Base-by-base conservation (phyloP, 257 asterid species). In the Fraxinus excelsior region DNA sequence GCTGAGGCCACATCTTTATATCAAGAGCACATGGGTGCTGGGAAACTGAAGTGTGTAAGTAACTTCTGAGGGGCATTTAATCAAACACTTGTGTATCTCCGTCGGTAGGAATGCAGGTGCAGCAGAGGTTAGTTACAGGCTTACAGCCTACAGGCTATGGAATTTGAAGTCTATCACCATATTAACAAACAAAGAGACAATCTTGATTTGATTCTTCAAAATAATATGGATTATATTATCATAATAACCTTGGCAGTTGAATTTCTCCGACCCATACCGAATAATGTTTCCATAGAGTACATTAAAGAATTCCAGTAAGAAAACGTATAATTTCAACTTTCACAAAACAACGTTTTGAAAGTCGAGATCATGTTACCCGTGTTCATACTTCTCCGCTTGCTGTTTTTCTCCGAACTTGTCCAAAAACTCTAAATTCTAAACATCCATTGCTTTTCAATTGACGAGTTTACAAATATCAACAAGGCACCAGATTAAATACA, bases 11-110 rank as follows among this genome's bases (percentile, higher is more conserved):
- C 66, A 58, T 58, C 66, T n/a, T 58, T 58, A 23, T 7, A 7
- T n/a, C 66, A 58, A 58, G 66, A 58, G 66, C 12, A 58, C 21
- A 23, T 58, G 28, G 66, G 35, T 11, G 68, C 68, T 26, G 34
- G 34, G n/a, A 62, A 26, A 26, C 34, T 62, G 31, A 62, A 62
- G 19, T 23, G 11, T 62, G 11, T 10, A 23, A 62, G 18, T 62
- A 0, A 76, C 79, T 74, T 76, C 86, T 31, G 0, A n/a, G 0
- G 37, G 86, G n/a, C 91, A 82, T 80, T 87, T 85, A 80, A 79
- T 82, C 91, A 80, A 85, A 81, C 88, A 83, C 9, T 62, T 62
- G 14, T 3, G 34, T 10, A 13, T 12, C 32, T n/a, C 12, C 64
- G 1, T 53, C 26, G 1, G 12, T 53, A n/a, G 26, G 64, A 53